Conservation (phyloP, 176 grass and related monocot genomes). For the Miscanthus lutarioriparius region DNA sequence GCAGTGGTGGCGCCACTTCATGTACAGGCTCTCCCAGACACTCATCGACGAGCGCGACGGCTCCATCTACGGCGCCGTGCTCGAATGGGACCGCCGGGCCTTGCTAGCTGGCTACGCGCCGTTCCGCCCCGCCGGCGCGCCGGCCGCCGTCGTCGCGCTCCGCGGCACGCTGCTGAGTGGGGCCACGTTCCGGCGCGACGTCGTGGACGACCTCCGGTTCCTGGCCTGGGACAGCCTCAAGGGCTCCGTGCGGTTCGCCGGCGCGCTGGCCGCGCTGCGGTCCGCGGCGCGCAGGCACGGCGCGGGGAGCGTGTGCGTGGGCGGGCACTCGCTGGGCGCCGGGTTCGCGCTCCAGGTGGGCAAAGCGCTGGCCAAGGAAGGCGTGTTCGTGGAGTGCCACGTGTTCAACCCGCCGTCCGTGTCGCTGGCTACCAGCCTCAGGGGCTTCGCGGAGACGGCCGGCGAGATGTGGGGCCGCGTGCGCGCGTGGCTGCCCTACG, state of each 20-base stretch:
- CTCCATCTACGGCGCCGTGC: conserved; percentile 77
- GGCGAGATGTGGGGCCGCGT: conserved; percentile 62
- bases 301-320: conserved; percentile 49
- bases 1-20: conserved; percentile 89
- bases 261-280: conserved; percentile 59
- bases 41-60: conserved; percentile 73
- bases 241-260: conserved; percentile 69
- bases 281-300: conserved; percentile 38
- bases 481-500: conserved; percentile 48
- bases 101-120: conserved; percentile 48
- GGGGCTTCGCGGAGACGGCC: conserved; percentile 60
- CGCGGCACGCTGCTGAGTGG: conserved; percentile 65
- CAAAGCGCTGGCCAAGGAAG: conserved; percentile 76
- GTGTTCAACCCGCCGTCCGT: conserved; percentile 90
- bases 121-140: conserved; percentile 59
- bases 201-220: conserved; percentile 72
- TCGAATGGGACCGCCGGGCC: conserved; percentile 78
- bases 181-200: conserved; percentile 58
- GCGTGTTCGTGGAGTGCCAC: conserved; percentile 88
- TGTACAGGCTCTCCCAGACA: conserved; percentile 51
- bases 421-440: conserved; percentile 72
- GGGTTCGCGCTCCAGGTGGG: conserved; percentile 85
- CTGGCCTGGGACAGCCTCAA: conserved; percentile 80
- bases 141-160: conserved; percentile 58
- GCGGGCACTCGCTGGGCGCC: conserved; percentile 78